These are phyloP conservation scores for Peronospora farinosa DNA, from an alignment of 352 stramenopile genomes.

Conservation along the genomic window DNA sequence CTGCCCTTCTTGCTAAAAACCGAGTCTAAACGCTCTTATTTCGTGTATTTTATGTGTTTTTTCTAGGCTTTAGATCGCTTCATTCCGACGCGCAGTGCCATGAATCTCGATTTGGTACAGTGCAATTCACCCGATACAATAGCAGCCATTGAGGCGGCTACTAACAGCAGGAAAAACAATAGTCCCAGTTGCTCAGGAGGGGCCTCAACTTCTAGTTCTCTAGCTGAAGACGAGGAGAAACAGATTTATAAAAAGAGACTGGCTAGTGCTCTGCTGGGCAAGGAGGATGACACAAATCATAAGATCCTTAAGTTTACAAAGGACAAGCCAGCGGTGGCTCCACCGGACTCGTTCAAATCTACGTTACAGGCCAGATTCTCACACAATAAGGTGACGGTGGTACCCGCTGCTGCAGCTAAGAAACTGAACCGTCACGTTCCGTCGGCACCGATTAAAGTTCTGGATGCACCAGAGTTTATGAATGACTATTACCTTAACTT, in stretches of 20 bases:
- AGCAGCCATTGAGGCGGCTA: conserved; percentile 37
- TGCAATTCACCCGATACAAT: conserved; percentile 56
- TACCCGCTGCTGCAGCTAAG: conserved; percentile 60
- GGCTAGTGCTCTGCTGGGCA: conserved; percentile 74
- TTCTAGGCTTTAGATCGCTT: conserved; percentile 62
- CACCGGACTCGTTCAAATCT: conserved; percentile 91
- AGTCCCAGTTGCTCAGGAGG: conserved; percentile 17
- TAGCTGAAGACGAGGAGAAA: conserved; percentile 62
- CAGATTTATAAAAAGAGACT: conserved; percentile 80
- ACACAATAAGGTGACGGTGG: conserved; percentile 89
- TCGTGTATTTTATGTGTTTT: conserved; percentile 2
- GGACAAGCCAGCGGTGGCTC: conserved; percentile 91
- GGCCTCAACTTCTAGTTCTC: conserved; percentile 3
- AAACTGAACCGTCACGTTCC: conserved; percentile 94
- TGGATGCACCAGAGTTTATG: conserved; percentile 97
- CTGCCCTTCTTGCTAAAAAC: background rate
- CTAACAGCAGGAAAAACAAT: conserved; percentile 22
- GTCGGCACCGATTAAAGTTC: conserved; percentile 91
- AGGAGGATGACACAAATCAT: conserved; percentile 68
- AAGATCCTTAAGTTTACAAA: conserved; percentile 97
- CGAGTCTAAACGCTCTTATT: conserved; percentile 11
- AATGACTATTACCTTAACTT: conserved; percentile 99
- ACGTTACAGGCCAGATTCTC: conserved; percentile 90
- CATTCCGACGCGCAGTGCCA: conserved; percentile 80
- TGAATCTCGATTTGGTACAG: conserved; percentile 79